A percentile compares a stretch with the other conserved stretches of the same genome.
These are phyloP conservation scores for Solanum paucissectum DNA, from an alignment of 257 asterid species.

Conservation along the genomic window DNA sequence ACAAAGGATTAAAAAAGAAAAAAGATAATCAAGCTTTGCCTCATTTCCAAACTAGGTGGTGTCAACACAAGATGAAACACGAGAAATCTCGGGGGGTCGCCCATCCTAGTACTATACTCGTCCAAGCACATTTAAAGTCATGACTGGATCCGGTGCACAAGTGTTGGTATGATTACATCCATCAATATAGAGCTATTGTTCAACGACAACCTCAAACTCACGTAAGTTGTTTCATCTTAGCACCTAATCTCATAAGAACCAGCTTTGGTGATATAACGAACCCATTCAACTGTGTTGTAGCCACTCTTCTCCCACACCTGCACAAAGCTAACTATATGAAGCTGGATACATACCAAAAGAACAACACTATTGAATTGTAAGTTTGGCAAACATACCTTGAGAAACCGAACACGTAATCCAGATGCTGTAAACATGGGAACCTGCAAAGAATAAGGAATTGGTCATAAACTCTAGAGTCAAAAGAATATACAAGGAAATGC, in stretches of 20 bases:
- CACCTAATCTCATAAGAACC: slow-evolving; percentile 99
- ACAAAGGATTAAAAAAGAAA: not conserved
- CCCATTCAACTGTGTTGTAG: slow-evolving; percentile 99
- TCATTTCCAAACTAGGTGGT: not conserved
- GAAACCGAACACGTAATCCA: slow-evolving; percentile 95
- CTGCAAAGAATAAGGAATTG: slow-evolving; percentile 27
- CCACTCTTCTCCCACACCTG: slow-evolving; percentile 99
- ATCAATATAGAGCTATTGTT: not conserved
- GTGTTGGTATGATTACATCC: not conserved
- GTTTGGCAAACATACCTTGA: slow-evolving; percentile 45
- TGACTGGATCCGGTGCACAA: not conserved
- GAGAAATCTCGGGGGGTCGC: not conserved
- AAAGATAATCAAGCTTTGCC: not conserved
- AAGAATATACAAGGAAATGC: not conserved
- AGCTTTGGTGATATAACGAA: slow-evolving; percentile 95
- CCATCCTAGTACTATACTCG: not conserved
- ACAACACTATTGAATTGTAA: not conserved
- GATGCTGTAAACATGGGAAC: slow-evolving; percentile 99
- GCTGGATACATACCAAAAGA: not conserved
- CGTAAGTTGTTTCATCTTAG: slow-evolving; percentile 15
- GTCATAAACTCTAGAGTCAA: not conserved
- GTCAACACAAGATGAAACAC: not conserved
- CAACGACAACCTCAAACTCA: not conserved
- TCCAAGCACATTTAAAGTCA: not conserved
- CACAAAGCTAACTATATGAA: slow-evolving; percentile 3